Percentiles rank a stretch among this genome's conserved stretches.
Evolutionary conservation across 306 rosid species (phyloP).

Genomic region (Cicer yamashitae): DNA sequence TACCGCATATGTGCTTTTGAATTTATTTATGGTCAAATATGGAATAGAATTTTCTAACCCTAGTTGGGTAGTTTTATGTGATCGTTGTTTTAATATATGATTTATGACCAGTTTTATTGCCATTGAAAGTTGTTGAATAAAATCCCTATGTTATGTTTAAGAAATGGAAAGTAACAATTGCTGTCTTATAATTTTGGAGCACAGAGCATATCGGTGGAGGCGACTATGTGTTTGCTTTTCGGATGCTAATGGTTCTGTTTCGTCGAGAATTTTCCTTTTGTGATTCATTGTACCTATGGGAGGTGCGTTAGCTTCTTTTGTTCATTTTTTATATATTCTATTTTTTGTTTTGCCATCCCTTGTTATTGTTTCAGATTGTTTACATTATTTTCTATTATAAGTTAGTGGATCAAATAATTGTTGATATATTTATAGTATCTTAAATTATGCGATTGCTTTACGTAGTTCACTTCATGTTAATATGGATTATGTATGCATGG

Average conservation of each 20-base stretch:
- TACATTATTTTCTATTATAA: slow-evolving; percentile 28
- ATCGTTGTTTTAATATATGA: slow-evolving; percentile 37
- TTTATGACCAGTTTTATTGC: slow-evolving; percentile 9
- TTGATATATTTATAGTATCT: slow-evolving; percentile 13
- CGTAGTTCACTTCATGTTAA: not conserved
- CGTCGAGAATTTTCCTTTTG: slow-evolving; percentile 99
- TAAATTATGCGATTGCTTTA: not conserved
- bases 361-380: not conserved
- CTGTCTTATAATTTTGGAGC: slow-evolving; percentile 49
- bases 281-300: slow-evolving; percentile 98
- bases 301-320: slow-evolving; percentile 59
- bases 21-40: slow-evolving; percentile 39
- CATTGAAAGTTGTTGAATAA: slow-evolving; percentile 27
- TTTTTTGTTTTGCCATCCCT: not conserved
- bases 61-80: not conserved
- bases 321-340: slow-evolving; percentile 12
- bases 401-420: slow-evolving; percentile 27
- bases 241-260: slow-evolving; percentile 99
- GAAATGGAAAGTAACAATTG: slow-evolving; percentile 43
- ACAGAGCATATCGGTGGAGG: slow-evolving; percentile 98
- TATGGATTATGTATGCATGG: too few relatives aligned
- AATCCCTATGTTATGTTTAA: slow-evolving; percentile 16
- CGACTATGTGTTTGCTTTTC: slow-evolving; percentile 92
- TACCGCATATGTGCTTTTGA: slow-evolving; percentile 30
- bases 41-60: slow-evolving; percentile 29